Base-by-base conservation (phyloP, 1,284 basidiomycete species). In the Fomitopsis palustris region DNA sequence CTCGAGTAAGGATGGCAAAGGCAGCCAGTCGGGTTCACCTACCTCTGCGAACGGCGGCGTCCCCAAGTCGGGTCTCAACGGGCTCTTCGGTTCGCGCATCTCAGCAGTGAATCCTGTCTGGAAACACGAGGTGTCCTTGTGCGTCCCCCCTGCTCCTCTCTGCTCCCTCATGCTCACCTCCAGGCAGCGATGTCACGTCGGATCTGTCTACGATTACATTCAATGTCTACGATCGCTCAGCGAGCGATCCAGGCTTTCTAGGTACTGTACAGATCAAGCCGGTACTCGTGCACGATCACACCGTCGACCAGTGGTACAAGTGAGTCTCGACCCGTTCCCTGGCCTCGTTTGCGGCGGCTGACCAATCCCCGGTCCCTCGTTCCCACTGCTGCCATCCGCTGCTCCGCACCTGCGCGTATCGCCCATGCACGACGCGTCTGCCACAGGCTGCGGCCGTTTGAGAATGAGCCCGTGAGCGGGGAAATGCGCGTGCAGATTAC, bases 111-210 rank as follows among this genome's bases (percentile, higher is more conserved):
- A 96, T 77, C 96, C 97, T 12, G 89, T 96, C 17, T 99, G 97
- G 97, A 98, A 99, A 78, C 95, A 98, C 75, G 91, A 98, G 75
- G 96, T 98, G 52, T 90, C 93, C 41, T 98, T 98, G 95, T 96
- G 75, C 78, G 94, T 84, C 25, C 38, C 33, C 45, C 47, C 16
- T 56, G 35, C 16, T 38, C 25, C n/a, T 51, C 42, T 42, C 29
- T 53, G 38, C 25, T 19, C 16, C 29, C 33, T 27, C 52, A 14
- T 23, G 53, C 66, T 62, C 53, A 58, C 45, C 45, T 61, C 62
- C 61, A 52, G 52, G 27, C 67, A 97, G 95, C 79, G 97, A 99
- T 76, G 93, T 99, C 53, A 97, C 95, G n/a, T 92, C 92, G 33
- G 88, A 92, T 65, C 81, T 87, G 55, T 95, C 94, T n/a, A 75